Evolutionary conservation across 768 basidiomycete species (phyloP), one percentile per base, ranked within the genome.

Genomic region (Russula dissimulans): DNA sequence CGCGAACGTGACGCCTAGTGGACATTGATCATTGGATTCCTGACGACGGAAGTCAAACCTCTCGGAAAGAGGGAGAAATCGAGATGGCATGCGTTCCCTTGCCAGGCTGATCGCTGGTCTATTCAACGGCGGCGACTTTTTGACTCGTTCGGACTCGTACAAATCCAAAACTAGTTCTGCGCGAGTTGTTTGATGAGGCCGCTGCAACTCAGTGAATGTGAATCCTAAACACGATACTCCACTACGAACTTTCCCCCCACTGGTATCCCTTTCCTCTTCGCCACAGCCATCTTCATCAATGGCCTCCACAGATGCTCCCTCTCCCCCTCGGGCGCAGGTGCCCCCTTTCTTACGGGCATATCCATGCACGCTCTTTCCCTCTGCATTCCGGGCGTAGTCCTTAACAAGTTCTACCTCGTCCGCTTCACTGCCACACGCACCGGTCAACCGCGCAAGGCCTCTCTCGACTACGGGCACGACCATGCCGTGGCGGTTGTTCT

Each of bases 401-500:
- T 94, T 58, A 78, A 91, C 59, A 81, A 80, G 0, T 89, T 95
- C 70, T 95, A 97, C 71, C 73, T 93, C 34, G 67, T 83, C 0
- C 93, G 86, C 5, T 89, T 87, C 62, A 79, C 81, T 49, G 93
- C 93, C 0, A 97, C 95, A 3, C 94, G 92, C 72, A 87, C 86
- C 62, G 86, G 91, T 57, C 93, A 86, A 72, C 75, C 81, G 52
- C 76, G 77, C 54, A 97, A 97, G 70, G 79, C 81, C 3, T 74
- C 75, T 61, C 77, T 94, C 42, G 91, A 95, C 70, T 87, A 89
- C 44, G 94, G 91, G 0, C 83, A 92, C 69, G 78, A 93, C 46
- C 80, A 75, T 32, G 88, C 83, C 15, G 81, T n/a, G 82, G 75
- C 94, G 95, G 73, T 93, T 93, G 22, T 71, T 95, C 10, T 86